Base-by-base conservation (phyloP, 2,329 filamentous ascomycete genomes). In the Penicillium sp. region DNA sequence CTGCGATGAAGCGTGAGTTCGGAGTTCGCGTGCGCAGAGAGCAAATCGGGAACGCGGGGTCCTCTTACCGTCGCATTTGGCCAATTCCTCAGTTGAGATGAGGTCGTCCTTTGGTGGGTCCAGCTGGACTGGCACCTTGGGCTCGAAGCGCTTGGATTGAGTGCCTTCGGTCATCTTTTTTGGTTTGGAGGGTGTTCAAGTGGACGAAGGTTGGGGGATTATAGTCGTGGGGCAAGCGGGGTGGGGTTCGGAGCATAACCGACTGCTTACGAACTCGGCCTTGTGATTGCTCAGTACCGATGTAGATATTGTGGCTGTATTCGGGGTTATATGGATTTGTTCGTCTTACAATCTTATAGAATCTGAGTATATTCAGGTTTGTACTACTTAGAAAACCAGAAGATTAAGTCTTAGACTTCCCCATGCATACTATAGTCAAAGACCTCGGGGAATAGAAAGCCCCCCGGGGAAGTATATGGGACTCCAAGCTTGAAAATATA, bases 21-120 rank as follows among this genome's bases (percentile, higher is more conserved):
- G 50, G 41, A 26, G 41, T 21, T 31, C 46, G 39, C 21, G 45
- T 14, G 10, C 14, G 41, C 26, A 11, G 26, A 5, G 24, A 33
- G 24, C 35, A 33, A 46, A 21, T 27, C 22, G 50, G 27, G 16
- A 14, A 8, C 19, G 29, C 26, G 29, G 19, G 13, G n/a, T 3
- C 24, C 19, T 33, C 22, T 16, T 81, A 96, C 95, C 95, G 72
- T 95, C 86, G 67, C 91, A 91, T 73, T 89, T 88, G 39, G 88
- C 82, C 60, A 99, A 82, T 67, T 93, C 87, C 57, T 95, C 90
- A 1, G 82, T 70, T n/a, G 87, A 87, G 68, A 99, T 97, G 37
- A 85, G 84, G 68, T 97, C 93, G 71, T 91, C 84, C 78, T 96
- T 98, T 14, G 95, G 95, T 37, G 91, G 88, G 56, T 89, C 82